Evolutionary conservation across 192 early-diverging fungal species (phyloP).

Genomic region (Thamnidium elegans): DNA sequence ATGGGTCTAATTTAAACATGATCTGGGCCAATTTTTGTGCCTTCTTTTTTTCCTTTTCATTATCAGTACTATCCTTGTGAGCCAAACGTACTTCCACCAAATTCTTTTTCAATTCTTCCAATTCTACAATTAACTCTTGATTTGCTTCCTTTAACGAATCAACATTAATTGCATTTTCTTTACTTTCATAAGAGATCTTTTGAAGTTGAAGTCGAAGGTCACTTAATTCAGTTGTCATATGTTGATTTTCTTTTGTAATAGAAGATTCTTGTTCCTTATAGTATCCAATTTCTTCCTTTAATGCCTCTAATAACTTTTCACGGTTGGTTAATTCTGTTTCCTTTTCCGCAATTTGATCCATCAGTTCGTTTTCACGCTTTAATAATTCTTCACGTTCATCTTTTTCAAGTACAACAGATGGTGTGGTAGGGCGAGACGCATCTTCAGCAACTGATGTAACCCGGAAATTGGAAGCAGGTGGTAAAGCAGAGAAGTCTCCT

Average conservation of each 20-base stretch:
- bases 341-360: constrained; percentile 89
- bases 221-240: constrained; percentile 64
- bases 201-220: constrained; percentile 85
- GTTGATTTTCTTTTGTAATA: constrained; percentile 68
- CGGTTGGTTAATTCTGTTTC: constrained; percentile 76
- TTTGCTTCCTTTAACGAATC: constrained; percentile 89
- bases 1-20: constrained; percentile 83
- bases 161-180: constrained; percentile 84
- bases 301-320: constrained; percentile 55
- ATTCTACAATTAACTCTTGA: constrained; percentile 67
- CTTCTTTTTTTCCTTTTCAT: constrained; percentile 80
- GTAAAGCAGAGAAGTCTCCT: constrained; percentile 29
- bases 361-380: constrained; percentile 93
- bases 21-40: constrained; percentile 85
- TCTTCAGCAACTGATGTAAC: constrained; percentile 38
- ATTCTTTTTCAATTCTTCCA: constrained; percentile 75
- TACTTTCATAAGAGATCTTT: constrained; percentile 84
- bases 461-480: constrained; percentile 47
- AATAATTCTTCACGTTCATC: constrained; percentile 96
- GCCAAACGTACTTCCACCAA: constrained; percentile 51
- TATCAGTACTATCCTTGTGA: constrained; percentile 52
- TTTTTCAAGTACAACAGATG: constrained; percentile 70
- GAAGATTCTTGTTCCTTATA: constrained; percentile 63
- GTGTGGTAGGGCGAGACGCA: constrained; percentile 67
- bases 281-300: constrained; percentile 76